A percentile compares a stretch with the other conserved stretches of the same genome.
phyloP scores from a whole-genome alignment of 257 asterid genomes.

The Ilex aquifolium region DNA sequence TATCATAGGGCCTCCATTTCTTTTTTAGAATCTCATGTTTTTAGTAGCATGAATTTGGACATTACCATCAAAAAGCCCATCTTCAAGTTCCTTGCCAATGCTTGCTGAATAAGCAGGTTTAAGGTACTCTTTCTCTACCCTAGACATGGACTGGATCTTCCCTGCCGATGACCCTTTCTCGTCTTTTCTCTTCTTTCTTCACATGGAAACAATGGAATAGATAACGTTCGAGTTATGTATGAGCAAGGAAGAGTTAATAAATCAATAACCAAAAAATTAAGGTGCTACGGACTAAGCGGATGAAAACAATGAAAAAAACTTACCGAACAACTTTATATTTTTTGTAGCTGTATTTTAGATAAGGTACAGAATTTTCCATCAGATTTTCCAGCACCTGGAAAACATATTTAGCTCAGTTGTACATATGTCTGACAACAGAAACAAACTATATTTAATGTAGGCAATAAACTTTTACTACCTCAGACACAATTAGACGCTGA shows the following conservation, averaged over 20 bases:
- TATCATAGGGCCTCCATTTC: no score
- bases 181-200: constrained; percentile 62
- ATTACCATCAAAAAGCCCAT: constrained; percentile 95
- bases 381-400: constrained; percentile 81
- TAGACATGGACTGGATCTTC: constrained; percentile 45
- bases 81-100: constrained; percentile 84
- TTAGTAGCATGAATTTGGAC: neutral
- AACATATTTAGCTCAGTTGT: constrained; percentile 12
- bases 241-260: neutral
- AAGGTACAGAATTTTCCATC: constrained; percentile 79
- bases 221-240: constrained; percentile 8
- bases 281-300: neutral
- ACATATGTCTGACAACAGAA: neutral
- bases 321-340: constrained; percentile 75
- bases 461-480: constrained; percentile 39
- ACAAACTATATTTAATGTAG: constrained; percentile 3
- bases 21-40: neutral
- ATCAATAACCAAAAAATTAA: neutral
- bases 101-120: constrained; percentile 87
- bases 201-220: constrained; percentile 13
- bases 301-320: neutral
- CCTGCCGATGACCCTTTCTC: constrained; percentile 38
- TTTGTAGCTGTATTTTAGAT: constrained; percentile 71
- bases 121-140: constrained; percentile 84
- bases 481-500: constrained; percentile 80